Percentiles rank a stretch among this genome's conserved stretches.
phyloP scores from a whole-genome alignment of 305 asterid species.

The Solanum aculeatissimum region DNA sequence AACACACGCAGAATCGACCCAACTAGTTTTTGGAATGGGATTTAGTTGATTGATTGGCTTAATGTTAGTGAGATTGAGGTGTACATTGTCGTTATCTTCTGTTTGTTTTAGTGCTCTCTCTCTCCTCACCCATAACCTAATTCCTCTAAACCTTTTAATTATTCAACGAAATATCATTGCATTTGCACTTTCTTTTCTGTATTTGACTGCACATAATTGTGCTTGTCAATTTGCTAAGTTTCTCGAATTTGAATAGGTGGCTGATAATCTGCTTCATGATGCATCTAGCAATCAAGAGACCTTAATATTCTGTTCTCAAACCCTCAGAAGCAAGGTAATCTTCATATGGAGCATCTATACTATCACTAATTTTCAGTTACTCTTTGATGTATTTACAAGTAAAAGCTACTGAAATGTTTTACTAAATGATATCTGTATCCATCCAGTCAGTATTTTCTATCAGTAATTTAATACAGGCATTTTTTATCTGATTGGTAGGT shows the following conservation, averaged over 20 bases:
- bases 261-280: conserved; percentile 97
- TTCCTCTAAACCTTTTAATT: not conserved
- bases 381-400: not conserved
- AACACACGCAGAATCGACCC: not conserved
- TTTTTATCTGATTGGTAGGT: conserved; percentile 50
- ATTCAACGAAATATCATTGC: not conserved
- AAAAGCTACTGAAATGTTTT: not conserved
- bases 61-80: not conserved
- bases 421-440: not conserved
- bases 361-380: not conserved
- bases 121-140: not conserved
- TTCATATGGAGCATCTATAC: not conserved
- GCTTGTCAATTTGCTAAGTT: not conserved
- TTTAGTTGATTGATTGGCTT: not conserved
- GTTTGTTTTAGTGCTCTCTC: not conserved
- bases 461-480: conserved; percentile 3
- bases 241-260: conserved; percentile 47
- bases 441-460: not conserved
- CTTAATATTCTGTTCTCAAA: conserved; percentile 90
- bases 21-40: not conserved
- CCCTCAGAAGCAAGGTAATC: conserved; percentile 95
- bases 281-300: conserved; percentile 89
- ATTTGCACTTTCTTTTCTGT: not conserved
- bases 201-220: not conserved
- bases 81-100: not conserved